Evolutionary conservation across 495 filamentous ascomycete genomes (phyloP).

Genomic region (Trichoderma reesei): DNA sequence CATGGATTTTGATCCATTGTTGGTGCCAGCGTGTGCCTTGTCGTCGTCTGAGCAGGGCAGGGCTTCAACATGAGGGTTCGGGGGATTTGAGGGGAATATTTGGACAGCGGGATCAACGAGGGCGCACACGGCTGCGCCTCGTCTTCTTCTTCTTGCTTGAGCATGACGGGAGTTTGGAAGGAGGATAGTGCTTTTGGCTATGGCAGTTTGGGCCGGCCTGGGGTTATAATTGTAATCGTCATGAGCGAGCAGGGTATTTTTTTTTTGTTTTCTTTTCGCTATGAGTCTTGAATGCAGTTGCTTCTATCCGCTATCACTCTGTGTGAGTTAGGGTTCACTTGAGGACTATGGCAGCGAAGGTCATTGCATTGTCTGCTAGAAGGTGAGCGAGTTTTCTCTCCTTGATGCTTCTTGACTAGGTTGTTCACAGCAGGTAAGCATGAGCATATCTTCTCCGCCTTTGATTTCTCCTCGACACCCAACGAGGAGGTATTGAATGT

Average conservation of each 20-base stretch:
- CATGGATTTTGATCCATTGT: background rate
- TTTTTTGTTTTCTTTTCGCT: background rate
- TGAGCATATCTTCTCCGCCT: too few species aligned
- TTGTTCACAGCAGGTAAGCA: too few species aligned
- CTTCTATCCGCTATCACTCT: background rate
- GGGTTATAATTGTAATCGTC: background rate
- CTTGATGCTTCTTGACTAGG: too few species aligned
- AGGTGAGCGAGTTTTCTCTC: too few species aligned
- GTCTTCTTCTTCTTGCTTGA: background rate
- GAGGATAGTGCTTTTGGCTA: constrained; percentile 1
- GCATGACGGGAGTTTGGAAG: background rate
- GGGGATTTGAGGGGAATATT: background rate
- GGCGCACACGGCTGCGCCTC: background rate
- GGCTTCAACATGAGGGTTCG: background rate
- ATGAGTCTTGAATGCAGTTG: background rate
- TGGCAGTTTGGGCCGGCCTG: background rate
- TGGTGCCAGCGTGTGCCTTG: background rate
- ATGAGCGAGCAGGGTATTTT: background rate
- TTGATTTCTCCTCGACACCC: too few species aligned
- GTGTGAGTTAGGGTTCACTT: too few species aligned
- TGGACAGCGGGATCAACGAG: background rate
- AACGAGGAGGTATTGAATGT: too few species aligned
- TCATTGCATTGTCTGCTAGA: too few species aligned
- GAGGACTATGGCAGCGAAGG: too few species aligned
- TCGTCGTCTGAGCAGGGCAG: background rate